Conservation (phyloP, 768 basidiomycete species). For the Termitomyces sp. region DNA sequence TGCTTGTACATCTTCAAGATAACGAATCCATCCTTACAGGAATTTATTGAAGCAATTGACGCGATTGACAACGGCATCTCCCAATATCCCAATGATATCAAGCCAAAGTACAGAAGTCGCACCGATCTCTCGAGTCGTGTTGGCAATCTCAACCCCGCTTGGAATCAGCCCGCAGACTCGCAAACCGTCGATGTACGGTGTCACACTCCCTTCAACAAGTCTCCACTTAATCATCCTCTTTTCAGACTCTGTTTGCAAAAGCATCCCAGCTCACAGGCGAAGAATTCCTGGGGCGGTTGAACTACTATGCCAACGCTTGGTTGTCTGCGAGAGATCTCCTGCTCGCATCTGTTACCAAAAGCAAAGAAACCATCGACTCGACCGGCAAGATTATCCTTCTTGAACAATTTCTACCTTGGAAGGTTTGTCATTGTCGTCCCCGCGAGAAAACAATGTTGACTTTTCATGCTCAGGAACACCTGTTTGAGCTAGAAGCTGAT, state of each 20-base stretch:
- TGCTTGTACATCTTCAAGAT: neutral
- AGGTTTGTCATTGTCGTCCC: slow-evolving; percentile 44
- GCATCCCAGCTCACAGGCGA: slow-evolving; percentile 82
- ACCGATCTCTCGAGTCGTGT: slow-evolving; percentile 89
- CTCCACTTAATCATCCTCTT: neutral
- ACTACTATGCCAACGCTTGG: slow-evolving; percentile 89
- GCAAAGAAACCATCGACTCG: slow-evolving; percentile 59
- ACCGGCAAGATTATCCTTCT: slow-evolving; percentile 80
- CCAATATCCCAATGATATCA: slow-evolving; percentile 67
- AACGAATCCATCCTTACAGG: slow-evolving; percentile 37
- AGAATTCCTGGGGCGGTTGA: slow-evolving; percentile 79
- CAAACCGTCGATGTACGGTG: slow-evolving; percentile 65
- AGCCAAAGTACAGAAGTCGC: slow-evolving; percentile 68
- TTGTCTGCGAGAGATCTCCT: slow-evolving; percentile 88
- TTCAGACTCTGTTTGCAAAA: slow-evolving; percentile 67
- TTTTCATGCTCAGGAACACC: slow-evolving; percentile 56
- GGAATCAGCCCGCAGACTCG: slow-evolving; percentile 82
- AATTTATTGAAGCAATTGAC: slow-evolving; percentile 93
- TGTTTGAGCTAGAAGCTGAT: slow-evolving; percentile 82
- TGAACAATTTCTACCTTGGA: slow-evolving; percentile 83
- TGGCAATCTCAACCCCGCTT: slow-evolving; percentile 81
- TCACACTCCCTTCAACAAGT: neutral
- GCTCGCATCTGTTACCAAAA: slow-evolving; percentile 48
- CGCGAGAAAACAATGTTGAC: neutral
- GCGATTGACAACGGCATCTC: slow-evolving; percentile 94